Percentiles rank a stretch among this genome's conserved stretches.
These are phyloP conservation scores for Elaeis oleifera DNA, from an alignment of 202 grass and related monocot species.

Conservation along the genomic window DNA sequence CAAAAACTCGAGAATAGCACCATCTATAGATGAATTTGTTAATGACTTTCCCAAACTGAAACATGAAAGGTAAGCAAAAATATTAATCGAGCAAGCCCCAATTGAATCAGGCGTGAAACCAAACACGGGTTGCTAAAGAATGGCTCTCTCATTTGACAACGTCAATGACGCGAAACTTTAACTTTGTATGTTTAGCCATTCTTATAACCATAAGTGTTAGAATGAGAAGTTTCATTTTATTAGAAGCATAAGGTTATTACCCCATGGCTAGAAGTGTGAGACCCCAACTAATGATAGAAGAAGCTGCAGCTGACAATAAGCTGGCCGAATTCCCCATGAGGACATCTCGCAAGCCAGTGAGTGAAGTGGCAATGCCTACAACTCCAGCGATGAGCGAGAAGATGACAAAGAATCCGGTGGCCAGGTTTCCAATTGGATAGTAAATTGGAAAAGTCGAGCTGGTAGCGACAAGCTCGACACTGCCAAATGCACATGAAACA, in stretches of 20 bases:
- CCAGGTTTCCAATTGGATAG: constrained; percentile 89
- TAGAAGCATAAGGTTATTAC: constrained; percentile 17
- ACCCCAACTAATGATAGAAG: constrained; percentile 55
- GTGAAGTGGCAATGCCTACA: constrained; percentile 68
- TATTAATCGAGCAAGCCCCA: too few species aligned
- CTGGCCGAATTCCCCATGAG: constrained; percentile 19
- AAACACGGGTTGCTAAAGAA: too few species aligned
- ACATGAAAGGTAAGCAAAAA: too few species aligned
- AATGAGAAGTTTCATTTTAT: too few species aligned
- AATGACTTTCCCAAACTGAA: too few species aligned
- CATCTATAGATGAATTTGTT: too few species aligned
- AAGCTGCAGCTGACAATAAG: constrained; percentile 59
- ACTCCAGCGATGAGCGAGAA: constrained; percentile 59
- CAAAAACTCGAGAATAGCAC: too few species aligned
- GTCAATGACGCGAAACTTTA: too few species aligned
- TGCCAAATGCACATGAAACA: constrained; percentile 20
- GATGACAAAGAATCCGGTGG: constrained; percentile 93
- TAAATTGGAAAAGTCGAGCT: constrained; percentile 79
- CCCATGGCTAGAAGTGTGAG: constrained; percentile 93
- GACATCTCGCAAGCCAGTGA: constrained; percentile 71
- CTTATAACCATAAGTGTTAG: too few species aligned
- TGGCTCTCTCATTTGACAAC: too few species aligned
- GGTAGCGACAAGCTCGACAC: constrained; percentile 32
- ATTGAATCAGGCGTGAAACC: too few species aligned
- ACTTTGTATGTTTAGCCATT: too few species aligned